Conservation (phyloP, 2,329 filamentous ascomycete genomes). For the Teratosphaeria gauchensis region DNA sequence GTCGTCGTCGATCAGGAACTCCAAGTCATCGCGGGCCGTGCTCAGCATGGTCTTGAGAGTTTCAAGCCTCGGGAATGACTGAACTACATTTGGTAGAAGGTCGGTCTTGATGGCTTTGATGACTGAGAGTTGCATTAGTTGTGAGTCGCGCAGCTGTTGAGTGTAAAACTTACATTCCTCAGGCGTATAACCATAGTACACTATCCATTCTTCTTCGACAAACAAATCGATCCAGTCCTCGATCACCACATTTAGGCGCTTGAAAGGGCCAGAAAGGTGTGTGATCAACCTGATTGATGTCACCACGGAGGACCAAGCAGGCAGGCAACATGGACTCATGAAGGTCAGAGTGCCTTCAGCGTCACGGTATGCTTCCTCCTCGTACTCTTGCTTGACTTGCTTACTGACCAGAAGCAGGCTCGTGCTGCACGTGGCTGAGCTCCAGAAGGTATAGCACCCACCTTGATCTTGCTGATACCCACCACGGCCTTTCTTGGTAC, state of each 20-base stretch:
- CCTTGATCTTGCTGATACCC: not conserved
- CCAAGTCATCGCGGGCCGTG: not conserved
- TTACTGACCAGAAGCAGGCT: not conserved
- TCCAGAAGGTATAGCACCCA: not conserved
- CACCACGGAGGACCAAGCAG: too few relatives aligned
- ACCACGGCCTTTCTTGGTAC: not conserved
- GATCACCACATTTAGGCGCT: too few relatives aligned
- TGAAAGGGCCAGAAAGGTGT: not conserved
- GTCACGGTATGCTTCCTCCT: not conserved
- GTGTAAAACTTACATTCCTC: too few relatives aligned
- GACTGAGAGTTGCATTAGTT: not conserved
- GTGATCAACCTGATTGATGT: not conserved
- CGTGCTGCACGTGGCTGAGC: not conserved
- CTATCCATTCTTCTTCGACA: too few relatives aligned
- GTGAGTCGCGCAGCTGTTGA: not conserved
- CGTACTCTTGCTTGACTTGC: not conserved
- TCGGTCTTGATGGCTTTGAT: not conserved
- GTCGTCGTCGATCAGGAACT: not conserved
- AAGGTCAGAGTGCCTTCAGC: not conserved
- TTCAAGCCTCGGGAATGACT: not conserved
- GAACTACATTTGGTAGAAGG: not conserved
- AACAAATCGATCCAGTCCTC: too few relatives aligned
- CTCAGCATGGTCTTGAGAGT: not conserved
- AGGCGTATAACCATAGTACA: too few relatives aligned
- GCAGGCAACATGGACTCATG: not conserved